phyloP scores from a whole-genome alignment of 176 grass and related monocot genomes.

The Echinochloa phyllopogon region DNA sequence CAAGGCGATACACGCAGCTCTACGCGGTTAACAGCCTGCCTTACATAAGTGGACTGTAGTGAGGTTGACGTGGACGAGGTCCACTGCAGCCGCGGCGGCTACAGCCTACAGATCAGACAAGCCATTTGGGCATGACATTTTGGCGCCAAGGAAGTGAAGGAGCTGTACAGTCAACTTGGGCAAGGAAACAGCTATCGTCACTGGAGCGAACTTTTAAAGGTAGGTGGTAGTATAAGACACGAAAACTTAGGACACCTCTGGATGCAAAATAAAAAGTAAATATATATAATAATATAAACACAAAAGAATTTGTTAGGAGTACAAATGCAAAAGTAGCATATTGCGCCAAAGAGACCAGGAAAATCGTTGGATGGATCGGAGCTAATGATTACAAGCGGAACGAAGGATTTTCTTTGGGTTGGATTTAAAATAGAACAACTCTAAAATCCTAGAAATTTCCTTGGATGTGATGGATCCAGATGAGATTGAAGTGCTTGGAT shows the following conservation, averaged over 20 bases:
- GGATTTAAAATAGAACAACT: background rate
- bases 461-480: background rate
- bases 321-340: background rate
- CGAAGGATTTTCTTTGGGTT: background rate
- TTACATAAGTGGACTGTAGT: background rate
- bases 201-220: background rate
- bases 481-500: too few relatives aligned
- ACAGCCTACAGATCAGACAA: background rate
- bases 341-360: background rate
- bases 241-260: background rate
- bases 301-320: background rate
- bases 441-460: background rate
- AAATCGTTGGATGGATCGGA: background rate
- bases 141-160: background rate
- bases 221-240: background rate
- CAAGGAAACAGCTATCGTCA: background rate
- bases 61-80: background rate
- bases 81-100: background rate
- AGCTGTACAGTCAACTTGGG: background rate
- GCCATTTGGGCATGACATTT: slow-evolving; percentile 1
- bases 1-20: background rate
- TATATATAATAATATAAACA: background rate
- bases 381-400: background rate
- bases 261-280: background rate
- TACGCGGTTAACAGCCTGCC: background rate